Conservation (phyloP, 768 basidiomycete species). For the Agaricus subrufescens region DNA sequence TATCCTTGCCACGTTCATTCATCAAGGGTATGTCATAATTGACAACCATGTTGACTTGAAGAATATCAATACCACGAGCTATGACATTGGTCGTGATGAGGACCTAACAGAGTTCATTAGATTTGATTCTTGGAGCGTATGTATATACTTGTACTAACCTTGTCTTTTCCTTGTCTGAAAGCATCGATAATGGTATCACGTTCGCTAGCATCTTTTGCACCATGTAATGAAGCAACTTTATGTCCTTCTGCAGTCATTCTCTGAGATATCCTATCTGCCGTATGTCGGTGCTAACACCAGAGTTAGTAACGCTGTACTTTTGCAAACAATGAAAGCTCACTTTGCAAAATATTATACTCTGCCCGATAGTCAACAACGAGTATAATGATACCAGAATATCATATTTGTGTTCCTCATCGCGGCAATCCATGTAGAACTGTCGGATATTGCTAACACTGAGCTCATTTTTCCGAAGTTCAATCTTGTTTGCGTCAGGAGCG, state of each 20-base stretch:
- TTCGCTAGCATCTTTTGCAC: conserved; percentile 85
- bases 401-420: conserved; percentile 88
- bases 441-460: conserved; percentile 90
- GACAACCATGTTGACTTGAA: conserved; percentile 99
- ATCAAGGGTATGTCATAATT: conserved; percentile 94
- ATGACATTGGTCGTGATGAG: conserved; percentile 99
- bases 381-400: conserved; percentile 92
- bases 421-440: conserved; percentile 97
- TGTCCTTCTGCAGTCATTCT: conserved; percentile 93
- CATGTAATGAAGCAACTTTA: conserved; percentile 93
- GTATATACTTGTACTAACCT: conserved; percentile 41
- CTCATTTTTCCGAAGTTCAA: conserved; percentile 91
- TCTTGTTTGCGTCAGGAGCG: conserved; percentile 93
- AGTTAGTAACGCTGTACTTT: not conserved
- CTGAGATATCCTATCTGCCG: conserved; percentile 87
- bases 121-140: not conserved
- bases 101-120: conserved; percentile 27
- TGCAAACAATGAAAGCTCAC: conserved; percentile 35
- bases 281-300: conserved; percentile 67
- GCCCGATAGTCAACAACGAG: conserved; percentile 87
- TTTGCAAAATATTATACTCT: conserved; percentile 98
- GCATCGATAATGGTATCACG: conserved; percentile 91
- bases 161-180: conserved; percentile 94
- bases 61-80: conserved; percentile 95
- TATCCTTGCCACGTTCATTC: conserved; percentile 60